Percentiles rank a stretch among this genome's conserved stretches.
Conservation (phyloP, 371 early-diverging fungal species). For the Mortierella sp. region DNA sequence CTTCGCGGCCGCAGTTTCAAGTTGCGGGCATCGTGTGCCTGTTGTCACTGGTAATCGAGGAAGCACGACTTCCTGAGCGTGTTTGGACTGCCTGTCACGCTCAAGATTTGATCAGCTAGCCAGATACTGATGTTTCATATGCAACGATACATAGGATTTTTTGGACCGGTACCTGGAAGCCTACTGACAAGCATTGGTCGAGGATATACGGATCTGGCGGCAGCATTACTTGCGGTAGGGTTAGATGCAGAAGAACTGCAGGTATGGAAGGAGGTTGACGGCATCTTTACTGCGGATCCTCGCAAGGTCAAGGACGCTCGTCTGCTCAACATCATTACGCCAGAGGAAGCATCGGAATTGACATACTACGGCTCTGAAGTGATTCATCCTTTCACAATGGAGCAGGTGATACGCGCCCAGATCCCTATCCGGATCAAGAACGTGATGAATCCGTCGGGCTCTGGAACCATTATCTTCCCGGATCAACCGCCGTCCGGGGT, state of each 20-base stretch:
- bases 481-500: slow-evolving; percentile 53
- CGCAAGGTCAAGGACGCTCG: slow-evolving; percentile 94
- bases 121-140: neutral
- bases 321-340: slow-evolving; percentile 90
- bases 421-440: slow-evolving; percentile 99
- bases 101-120: no score
- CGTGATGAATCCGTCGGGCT: slow-evolving; percentile 90
- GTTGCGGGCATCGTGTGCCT: slow-evolving; percentile 74
- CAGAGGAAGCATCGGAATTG: slow-evolving; percentile 98
- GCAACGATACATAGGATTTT: slow-evolving; percentile 73
- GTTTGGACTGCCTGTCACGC: neutral
- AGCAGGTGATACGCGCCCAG: slow-evolving; percentile 93
- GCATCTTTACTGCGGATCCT: slow-evolving; percentile 99
- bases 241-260: slow-evolving; percentile 90
- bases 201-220: slow-evolving; percentile 98
- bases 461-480: slow-evolving; percentile 95
- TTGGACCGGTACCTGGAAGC: slow-evolving; percentile 96
- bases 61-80: neutral
- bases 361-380: slow-evolving; percentile 98
- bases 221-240: slow-evolving; percentile 95
- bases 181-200: slow-evolving; percentile 93
- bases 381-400: slow-evolving; percentile 99
- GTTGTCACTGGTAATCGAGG: slow-evolving; percentile 75
- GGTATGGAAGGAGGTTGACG: slow-evolving; percentile 99
- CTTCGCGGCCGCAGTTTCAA: slow-evolving; percentile 69